Evolutionary conservation across 169 alveolate genomes (phyloP), one percentile per base, ranked within the genome.

Genomic region (Plasmodium gaboni): DNA sequence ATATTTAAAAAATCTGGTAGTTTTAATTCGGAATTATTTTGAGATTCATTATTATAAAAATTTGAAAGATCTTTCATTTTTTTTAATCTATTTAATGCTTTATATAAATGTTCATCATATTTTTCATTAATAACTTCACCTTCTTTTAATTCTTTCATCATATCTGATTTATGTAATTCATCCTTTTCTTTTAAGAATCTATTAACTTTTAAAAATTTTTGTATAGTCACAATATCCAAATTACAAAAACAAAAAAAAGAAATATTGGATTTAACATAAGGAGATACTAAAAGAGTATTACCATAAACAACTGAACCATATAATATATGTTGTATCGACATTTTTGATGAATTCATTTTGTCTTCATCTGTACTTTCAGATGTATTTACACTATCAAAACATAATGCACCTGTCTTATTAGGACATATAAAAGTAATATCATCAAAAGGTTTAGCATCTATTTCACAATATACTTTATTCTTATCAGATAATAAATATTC

Each of bases 171-270:
- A 6, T 5, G 17, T 55, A 15, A 1, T 55, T 17, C 64, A 12
- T 55, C 24, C 0, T 55, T 10, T 5, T 8, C 19, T 15, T 55
- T 38, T 38, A 38, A 9, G 10, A 5, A 38, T 9, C 46, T 38
- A 38, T 38, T 38, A 5, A 38, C 7, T 50, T 60, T 32, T 44
- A 74, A 51, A 1, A 2, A 60, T 15, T 74, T 51, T 12, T 78
- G n/a, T 57, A 28, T 0, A 28, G 13, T 13, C 15, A 42, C 50
- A 28, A 51, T 64, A 28, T 78, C 38, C 53, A 78, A 48, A 44
- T 53, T 46, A 65, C 89, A 78, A 57, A 78, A 78, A 53, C 89
- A 78, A 60, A 65, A 64, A 69, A 78, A 78, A 22, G 89, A 50
- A 6, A 10, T 50, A 5, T 10, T 48, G 19, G n/a, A 4, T 59